phyloP scores from a whole-genome alignment of 495 filamentous ascomycete species.

The Lentithecium fluviatile region DNA sequence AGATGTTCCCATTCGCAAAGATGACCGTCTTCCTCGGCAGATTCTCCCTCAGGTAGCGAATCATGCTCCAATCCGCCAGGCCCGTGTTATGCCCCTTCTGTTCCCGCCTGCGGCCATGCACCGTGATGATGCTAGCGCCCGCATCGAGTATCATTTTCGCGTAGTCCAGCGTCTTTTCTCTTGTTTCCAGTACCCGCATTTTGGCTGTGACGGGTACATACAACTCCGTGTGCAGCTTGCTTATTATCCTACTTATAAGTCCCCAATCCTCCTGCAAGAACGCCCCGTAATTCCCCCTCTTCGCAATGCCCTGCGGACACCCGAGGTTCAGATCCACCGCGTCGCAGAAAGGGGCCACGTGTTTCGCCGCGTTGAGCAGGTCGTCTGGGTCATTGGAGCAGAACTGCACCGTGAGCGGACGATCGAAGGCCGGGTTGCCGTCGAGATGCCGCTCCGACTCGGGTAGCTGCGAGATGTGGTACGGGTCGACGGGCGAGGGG shows the following conservation, averaged over 20 bases:
- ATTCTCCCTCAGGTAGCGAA: slow-evolving; percentile 78
- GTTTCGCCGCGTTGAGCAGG: slow-evolving; percentile 70
- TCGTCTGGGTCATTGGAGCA: slow-evolving; percentile 85
- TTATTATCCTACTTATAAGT: slow-evolving; percentile 75
- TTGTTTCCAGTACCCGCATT: slow-evolving; percentile 84
- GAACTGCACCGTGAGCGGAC: slow-evolving; percentile 94
- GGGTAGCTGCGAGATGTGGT: slow-evolving; percentile 18
- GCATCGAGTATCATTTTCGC: slow-evolving; percentile 83
- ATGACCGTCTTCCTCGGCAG: slow-evolving; percentile 85
- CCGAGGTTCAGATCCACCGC: slow-evolving; percentile 95
- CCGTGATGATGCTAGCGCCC: slow-evolving; percentile 87
- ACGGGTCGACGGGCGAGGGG: slow-evolving; percentile 31
- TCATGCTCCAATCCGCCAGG: slow-evolving; percentile 82
- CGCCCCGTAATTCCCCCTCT: slow-evolving; percentile 84
- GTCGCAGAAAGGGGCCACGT: slow-evolving; percentile 82
- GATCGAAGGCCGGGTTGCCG: slow-evolving; percentile 77
- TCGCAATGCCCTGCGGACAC: slow-evolving; percentile 96
- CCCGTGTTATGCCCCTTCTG: slow-evolving; percentile 97
- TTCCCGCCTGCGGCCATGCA: slow-evolving; percentile 84
- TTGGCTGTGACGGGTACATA: slow-evolving; percentile 88
- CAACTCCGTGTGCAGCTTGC: slow-evolving; percentile 68
- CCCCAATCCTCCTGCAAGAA: slow-evolving; percentile 93
- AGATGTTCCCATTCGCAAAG: slow-evolving; percentile 94
- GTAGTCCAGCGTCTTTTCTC: slow-evolving; percentile 83
- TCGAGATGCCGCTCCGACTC: slow-evolving; percentile 57